Conservation (phyloP, 129 eudicot genomes). For the sunflower (Helianthus annuus) region DNA sequence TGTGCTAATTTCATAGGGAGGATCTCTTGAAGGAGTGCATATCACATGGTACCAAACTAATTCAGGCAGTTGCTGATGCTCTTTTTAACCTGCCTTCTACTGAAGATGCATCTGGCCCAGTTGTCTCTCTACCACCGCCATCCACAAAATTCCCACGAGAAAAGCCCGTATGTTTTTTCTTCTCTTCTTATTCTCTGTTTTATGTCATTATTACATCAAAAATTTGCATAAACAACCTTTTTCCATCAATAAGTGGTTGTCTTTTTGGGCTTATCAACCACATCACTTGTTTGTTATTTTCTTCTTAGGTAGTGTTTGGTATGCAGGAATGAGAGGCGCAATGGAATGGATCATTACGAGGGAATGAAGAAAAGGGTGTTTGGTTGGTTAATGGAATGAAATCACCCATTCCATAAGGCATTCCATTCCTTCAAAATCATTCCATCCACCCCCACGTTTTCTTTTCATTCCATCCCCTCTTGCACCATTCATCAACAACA, state of each 20-base stretch:
- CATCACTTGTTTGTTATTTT: no score
- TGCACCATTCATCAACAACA: no score
- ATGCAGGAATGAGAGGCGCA: no score
- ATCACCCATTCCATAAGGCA: no score
- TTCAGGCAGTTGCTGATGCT: constrained; percentile 81
- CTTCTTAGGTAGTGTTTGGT: no score
- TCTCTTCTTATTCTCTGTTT: neutral
- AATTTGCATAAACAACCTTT: neutral
- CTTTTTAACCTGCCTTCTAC: constrained; percentile 77
- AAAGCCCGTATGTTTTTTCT: constrained; percentile 62
- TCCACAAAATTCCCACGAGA: constrained; percentile 81
- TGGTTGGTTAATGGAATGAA: no score
- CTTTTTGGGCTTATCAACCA: neutral
- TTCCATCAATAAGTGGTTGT: neutral
- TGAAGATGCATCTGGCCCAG: constrained; percentile 77
- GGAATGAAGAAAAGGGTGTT: no score
- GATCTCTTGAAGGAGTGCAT: constrained; percentile 67
- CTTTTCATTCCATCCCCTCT: no score
- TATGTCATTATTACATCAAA: neutral
- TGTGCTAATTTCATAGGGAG: constrained; percentile 49
- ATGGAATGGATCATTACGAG: no score
- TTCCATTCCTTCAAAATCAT: no score
- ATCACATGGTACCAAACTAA: constrained; percentile 62
- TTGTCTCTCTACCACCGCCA: constrained; percentile 74
- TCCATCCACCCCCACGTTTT: no score